Evolutionary conservation across 2,329 filamentous ascomycete species (phyloP).

Genomic region (Ilyonectria destructans): DNA sequence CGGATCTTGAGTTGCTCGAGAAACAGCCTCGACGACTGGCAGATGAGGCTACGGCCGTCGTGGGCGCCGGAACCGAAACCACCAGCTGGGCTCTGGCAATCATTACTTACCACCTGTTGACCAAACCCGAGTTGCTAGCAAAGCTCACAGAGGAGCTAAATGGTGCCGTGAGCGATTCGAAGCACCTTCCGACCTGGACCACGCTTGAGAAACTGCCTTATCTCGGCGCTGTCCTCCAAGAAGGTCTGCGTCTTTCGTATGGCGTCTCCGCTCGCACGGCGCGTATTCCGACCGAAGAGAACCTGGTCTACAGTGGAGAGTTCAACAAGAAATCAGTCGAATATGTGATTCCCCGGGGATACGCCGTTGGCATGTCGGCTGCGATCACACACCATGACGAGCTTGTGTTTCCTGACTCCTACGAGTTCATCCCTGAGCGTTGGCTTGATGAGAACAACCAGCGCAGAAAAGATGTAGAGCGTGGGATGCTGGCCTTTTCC

Average conservation of each 20-base stretch:
- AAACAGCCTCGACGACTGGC: constrained; percentile 9
- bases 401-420: constrained; percentile 10
- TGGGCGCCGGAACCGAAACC: constrained; percentile 16
- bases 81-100: constrained; percentile 12
- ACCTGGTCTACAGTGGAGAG: constrained; percentile 4
- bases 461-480: constrained; percentile 18
- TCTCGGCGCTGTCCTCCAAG: constrained; percentile 15
- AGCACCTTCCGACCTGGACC: constrained; percentile 12
- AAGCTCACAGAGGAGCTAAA: constrained; percentile 17
- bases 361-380: constrained; percentile 18
- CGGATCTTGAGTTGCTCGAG: constrained; percentile 7
- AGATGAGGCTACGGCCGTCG: constrained; percentile 16
- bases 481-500: constrained; percentile 18
- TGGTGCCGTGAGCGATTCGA: constrained; percentile 7
- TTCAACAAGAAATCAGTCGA: constrained; percentile 19
- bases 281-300: constrained; percentile 12
- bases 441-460: constrained; percentile 18
- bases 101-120: constrained; percentile 14
- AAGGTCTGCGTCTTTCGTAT: constrained; percentile 15
- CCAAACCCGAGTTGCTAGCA: neutral
- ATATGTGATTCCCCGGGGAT: constrained; percentile 10
- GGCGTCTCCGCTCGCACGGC: constrained; percentile 18
- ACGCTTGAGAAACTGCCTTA: constrained; percentile 8
- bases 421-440: constrained; percentile 18
- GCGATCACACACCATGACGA: constrained; percentile 17